Percentiles rank a stretch among this genome's conserved stretches.
Conservation (phyloP, 768 basidiomycete genomes). For the Mycena rosella region DNA sequence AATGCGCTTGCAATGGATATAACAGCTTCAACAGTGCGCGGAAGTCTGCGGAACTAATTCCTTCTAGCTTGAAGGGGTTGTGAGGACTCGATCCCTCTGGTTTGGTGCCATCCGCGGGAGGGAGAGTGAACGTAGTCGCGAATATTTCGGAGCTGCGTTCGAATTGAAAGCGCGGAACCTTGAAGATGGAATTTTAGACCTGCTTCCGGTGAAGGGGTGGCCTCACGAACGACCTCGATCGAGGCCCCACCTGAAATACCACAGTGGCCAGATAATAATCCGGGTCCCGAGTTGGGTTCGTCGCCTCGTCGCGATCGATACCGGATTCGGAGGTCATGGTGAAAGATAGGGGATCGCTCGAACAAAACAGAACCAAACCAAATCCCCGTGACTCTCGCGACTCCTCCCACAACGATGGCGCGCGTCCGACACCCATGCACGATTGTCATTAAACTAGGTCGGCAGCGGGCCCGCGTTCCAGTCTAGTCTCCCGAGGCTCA, state of each 20-base stretch:
- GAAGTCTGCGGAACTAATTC: slow-evolving; percentile 42
- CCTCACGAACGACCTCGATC: no score
- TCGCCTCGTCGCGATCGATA: no score
- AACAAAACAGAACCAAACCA: no score
- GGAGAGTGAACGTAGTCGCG: slow-evolving; percentile 41
- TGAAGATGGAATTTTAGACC: slow-evolving; percentile 47
- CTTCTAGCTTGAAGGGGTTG: slow-evolving; percentile 42
- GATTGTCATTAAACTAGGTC: slow-evolving; percentile 90
- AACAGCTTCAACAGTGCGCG: no score
- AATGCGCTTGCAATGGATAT: no score
- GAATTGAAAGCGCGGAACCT: slow-evolving; percentile 44
- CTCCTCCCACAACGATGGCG: slow-evolving; percentile 27
- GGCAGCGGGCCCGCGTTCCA: slow-evolving; percentile 16
- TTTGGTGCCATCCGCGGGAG: slow-evolving; percentile 21
- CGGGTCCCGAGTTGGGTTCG: no score
- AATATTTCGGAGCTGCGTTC: slow-evolving; percentile 44
- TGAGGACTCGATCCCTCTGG: slow-evolving; percentile 41
- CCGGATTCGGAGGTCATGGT: no score
- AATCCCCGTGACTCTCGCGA: neutral
- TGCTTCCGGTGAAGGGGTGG: slow-evolving; percentile 3
- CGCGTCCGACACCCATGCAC: slow-evolving; percentile 61
- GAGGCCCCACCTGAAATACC: no score
- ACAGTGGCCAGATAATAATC: no score
- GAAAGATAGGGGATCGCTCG: no score
- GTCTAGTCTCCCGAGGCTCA: slow-evolving; percentile 35